Percentiles rank a stretch among this genome's conserved stretches.
These are phyloP conservation scores for Diaporthe amygdali DNA, from an alignment of 2,329 filamentous ascomycete species.

Conservation along the genomic window DNA sequence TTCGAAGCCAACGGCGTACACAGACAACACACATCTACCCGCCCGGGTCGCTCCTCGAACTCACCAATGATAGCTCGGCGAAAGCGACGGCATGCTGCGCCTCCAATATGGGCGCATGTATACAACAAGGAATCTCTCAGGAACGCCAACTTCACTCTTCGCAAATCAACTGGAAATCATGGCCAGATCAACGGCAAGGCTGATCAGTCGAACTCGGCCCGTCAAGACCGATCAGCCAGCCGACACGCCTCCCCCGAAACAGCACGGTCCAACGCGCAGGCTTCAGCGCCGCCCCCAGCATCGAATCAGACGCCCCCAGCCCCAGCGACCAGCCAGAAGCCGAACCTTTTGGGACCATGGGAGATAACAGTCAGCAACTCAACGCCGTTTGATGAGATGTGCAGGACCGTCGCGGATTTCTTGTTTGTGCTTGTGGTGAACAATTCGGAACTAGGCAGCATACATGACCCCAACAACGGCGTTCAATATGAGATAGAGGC, in stretches of 20 bases:
- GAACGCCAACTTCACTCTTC: conserved; percentile 52
- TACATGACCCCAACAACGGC: conserved; percentile 50
- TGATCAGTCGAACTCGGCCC: conserved; percentile 27
- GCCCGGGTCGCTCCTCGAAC: conserved; percentile 32
- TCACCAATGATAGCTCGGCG: conserved; percentile 44
- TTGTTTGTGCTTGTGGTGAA: conserved; percentile 74
- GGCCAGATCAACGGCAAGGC: conserved; percentile 45
- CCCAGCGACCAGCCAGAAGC: conserved; percentile 24
- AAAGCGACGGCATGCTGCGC: conserved; percentile 41
- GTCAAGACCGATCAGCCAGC: conserved; percentile 39
- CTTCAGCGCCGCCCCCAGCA: conserved; percentile 27
- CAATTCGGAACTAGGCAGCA: conserved; percentile 68
- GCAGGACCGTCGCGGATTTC: conserved; percentile 81
- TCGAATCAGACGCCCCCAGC: conserved; percentile 30
- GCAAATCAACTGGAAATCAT: conserved; percentile 36
- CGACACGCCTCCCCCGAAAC: conserved; percentile 54
- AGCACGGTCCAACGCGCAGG: conserved; percentile 36
- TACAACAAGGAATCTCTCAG: conserved; percentile 43
- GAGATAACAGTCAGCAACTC: conserved; percentile 72
- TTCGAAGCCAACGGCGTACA: conserved; percentile 53
- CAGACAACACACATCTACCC: conserved; percentile 25
- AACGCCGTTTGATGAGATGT: conserved; percentile 75
- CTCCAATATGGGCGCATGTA: conserved; percentile 56
- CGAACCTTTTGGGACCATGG: conserved; percentile 58
- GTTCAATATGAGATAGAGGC: conserved; percentile 92